Evolutionary conservation across 106 monocot genomes (phyloP).

Genomic region (Triglochin maritima): DNA sequence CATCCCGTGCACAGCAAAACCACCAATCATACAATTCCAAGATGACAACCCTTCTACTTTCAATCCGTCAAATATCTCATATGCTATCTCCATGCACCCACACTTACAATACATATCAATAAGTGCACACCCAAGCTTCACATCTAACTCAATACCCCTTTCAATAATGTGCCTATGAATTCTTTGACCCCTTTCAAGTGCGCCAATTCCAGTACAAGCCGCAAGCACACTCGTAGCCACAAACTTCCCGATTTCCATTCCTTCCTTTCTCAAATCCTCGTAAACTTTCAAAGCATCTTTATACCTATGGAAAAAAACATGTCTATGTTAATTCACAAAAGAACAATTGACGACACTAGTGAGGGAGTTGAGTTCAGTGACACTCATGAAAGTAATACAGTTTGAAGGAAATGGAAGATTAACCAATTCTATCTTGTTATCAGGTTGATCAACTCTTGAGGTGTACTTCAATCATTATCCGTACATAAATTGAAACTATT

Average conservation of each 20-base stretch:
- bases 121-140: slow-evolving; percentile 49
- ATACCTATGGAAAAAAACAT: slow-evolving; percentile 9
- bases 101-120: slow-evolving; percentile 96
- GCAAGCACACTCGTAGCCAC: slow-evolving; percentile 51
- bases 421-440: too few relatives aligned
- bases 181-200: slow-evolving; percentile 45
- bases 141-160: slow-evolving; percentile 40
- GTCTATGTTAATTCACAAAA: too few relatives aligned
- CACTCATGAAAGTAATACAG: too few relatives aligned
- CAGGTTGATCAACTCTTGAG: too few relatives aligned
- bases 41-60: slow-evolving; percentile 25
- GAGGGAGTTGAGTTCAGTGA: too few relatives aligned
- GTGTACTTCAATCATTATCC: too few relatives aligned
- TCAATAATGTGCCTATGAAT: slow-evolving; percentile 40
- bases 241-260: slow-evolving; percentile 40
- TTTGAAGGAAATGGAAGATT: too few relatives aligned
- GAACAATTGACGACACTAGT: too few relatives aligned
- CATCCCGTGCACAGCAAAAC: slow-evolving; percentile 47
- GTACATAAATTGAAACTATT: too few relatives aligned
- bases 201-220: slow-evolving; percentile 62
- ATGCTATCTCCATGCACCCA: slow-evolving; percentile 50
- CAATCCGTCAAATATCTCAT: slow-evolving; percentile 44
- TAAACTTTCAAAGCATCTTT: slow-evolving; percentile 48
- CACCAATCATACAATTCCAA: slow-evolving; percentile 88
- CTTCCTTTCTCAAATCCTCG: slow-evolving; percentile 30